Percentiles rank a stretch among this genome's conserved stretches.
Conservation (phyloP, 2,329 filamentous ascomycete genomes). For the Apiospora koreana region DNA sequence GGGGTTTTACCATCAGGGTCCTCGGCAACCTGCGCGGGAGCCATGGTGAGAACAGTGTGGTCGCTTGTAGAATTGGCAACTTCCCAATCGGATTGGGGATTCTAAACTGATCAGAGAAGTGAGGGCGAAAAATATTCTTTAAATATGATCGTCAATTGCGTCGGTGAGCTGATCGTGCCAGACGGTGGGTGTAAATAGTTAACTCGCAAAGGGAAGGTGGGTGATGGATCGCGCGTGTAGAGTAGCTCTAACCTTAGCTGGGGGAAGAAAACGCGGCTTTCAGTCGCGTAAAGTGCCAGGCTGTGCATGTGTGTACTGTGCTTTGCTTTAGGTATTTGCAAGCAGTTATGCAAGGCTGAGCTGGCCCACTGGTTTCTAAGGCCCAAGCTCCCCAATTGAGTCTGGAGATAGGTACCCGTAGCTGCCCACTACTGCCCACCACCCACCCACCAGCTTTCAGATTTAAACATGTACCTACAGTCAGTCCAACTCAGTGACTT, state of each 20-base stretch:
- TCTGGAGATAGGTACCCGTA: background rate
- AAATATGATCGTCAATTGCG: background rate
- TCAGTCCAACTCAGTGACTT: too few species aligned
- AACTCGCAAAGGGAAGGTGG: background rate
- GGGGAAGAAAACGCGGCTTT: conserved; percentile 1
- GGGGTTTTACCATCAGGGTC: conserved; percentile 49
- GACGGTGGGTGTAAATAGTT: background rate
- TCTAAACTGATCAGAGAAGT: background rate
- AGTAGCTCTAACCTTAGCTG: background rate
- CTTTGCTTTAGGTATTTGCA: background rate
- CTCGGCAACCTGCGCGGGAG: conserved; percentile 48
- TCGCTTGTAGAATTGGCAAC: background rate
- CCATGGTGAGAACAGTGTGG: conserved; percentile 37
- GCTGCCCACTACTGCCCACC: background rate
- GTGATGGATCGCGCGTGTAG: background rate
- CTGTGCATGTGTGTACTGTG: background rate
- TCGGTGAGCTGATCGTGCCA: background rate
- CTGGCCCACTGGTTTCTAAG: background rate
- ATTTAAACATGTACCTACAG: too few species aligned
- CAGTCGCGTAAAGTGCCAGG: background rate
- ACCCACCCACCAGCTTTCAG: background rate
- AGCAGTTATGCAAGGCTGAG: background rate
- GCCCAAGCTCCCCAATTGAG: background rate
- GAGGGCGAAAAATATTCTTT: background rate
- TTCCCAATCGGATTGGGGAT: background rate